Percentiles rank a stretch among this genome's conserved stretches.
Conservation (phyloP, 2,329 filamentous ascomycete genomes). For the Aspergillus fumigatus region DNA sequence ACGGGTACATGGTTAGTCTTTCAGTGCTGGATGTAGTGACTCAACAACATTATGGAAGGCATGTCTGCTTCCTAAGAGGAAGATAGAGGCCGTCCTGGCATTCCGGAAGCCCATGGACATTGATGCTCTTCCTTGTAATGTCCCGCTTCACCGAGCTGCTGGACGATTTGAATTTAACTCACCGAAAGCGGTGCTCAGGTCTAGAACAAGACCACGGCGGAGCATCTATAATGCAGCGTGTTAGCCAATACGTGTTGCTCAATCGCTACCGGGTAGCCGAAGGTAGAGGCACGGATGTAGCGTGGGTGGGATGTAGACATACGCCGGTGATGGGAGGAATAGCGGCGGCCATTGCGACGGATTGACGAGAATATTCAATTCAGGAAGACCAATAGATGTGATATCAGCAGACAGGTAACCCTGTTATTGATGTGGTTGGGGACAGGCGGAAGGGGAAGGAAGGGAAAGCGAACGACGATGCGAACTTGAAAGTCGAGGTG, state of each 20-base stretch:
- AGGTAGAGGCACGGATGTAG: conserved; percentile 13
- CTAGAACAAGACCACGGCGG: conserved; percentile 60
- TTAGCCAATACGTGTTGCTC: background rate
- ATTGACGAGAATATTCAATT: conserved; percentile 14
- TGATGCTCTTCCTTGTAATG: background rate
- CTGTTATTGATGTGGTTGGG: conserved; percentile 21
- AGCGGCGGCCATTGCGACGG: conserved; percentile 37
- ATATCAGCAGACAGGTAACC: conserved; percentile 16
- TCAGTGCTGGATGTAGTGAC: background rate
- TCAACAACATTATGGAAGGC: background rate
- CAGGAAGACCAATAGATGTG: conserved; percentile 1
- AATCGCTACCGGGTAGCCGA: background rate
- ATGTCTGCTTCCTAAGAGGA: background rate
- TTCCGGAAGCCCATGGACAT: background rate
- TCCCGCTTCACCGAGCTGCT: background rate
- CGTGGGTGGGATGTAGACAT: conserved; percentile 25
- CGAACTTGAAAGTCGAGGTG: conserved; percentile 25
- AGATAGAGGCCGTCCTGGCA: background rate
- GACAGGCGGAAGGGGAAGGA: conserved; percentile 16
- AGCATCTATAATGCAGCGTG: conserved; percentile 50
- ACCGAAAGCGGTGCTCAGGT: conserved; percentile 63
- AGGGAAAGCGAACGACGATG: conserved; percentile 21
- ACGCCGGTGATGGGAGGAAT: conserved; percentile 46
- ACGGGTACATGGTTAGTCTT: conserved; percentile 13
- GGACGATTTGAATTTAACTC: conserved; percentile 32